These are phyloP conservation scores for Magnolia kwangsiensis DNA, from an alignment of 164 flowering plant species.

Conservation along the genomic window DNA sequence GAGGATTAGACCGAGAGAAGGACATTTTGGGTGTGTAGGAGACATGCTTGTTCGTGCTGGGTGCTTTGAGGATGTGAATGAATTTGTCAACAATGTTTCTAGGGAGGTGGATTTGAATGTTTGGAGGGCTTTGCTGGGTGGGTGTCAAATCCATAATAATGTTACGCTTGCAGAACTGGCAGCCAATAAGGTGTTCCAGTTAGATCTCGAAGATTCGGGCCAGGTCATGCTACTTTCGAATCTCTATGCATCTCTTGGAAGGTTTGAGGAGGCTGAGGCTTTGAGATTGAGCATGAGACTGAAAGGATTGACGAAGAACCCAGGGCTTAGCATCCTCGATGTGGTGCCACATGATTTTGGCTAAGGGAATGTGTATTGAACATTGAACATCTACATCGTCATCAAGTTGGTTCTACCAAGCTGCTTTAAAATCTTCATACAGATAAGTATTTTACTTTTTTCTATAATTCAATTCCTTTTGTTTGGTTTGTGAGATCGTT, in stretches of 20 bases:
- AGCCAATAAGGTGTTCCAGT: conserved; percentile 23
- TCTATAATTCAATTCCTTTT: too few species aligned
- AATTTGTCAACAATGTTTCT: conserved; percentile 9
- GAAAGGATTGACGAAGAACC: conserved; percentile 26
- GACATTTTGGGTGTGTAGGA: conserved; percentile 35
- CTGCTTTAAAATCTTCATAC: too few species aligned
- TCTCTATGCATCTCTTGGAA: conserved; percentile 41
- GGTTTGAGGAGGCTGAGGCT: conserved; percentile 38
- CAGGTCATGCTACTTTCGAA: conserved; percentile 41
- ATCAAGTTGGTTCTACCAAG: too few species aligned
- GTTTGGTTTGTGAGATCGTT: too few species aligned
- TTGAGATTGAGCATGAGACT: conserved; percentile 26
- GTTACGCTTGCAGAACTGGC: conserved; percentile 37
- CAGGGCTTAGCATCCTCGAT: conserved; percentile 28
- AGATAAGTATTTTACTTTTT: too few species aligned
- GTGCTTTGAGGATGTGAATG: conserved; percentile 29
- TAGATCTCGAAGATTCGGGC: conserved; percentile 26
- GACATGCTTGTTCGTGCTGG: conserved; percentile 46
- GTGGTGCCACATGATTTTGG: neutral
- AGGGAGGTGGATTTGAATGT: conserved; percentile 16
- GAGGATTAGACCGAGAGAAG: conserved; percentile 19
- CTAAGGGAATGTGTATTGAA: neutral
- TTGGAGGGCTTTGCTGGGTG: conserved; percentile 41
- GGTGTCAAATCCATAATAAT: conserved; percentile 29
- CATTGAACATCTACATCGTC: too few species aligned